These are phyloP conservation scores for Aspergillus sparsus DNA, from an alignment of 495 filamentous ascomycete species.

Conservation along the genomic window DNA sequence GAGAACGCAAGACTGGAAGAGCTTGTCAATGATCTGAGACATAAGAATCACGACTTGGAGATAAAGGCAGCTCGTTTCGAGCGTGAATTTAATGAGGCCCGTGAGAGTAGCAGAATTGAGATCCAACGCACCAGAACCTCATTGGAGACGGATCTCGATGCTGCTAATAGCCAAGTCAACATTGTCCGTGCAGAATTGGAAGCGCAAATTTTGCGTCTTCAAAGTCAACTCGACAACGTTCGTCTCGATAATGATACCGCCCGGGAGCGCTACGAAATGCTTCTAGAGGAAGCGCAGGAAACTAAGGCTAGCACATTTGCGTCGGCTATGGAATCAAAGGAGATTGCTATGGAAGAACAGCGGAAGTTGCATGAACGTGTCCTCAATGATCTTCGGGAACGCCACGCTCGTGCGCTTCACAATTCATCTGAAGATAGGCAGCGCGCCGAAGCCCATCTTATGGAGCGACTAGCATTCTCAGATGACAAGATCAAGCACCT, in stretches of 20 bases:
- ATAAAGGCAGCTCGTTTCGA: conserved; percentile 65
- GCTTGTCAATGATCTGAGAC: conserved; percentile 61
- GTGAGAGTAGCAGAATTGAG: conserved; percentile 72
- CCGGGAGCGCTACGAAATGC: conserved; percentile 70
- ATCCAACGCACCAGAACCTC: conserved; percentile 73
- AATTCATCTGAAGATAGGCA: conserved; percentile 73
- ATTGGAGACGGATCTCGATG: conserved; percentile 78
- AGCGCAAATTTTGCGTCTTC: conserved; percentile 64
- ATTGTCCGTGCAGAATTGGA: conserved; percentile 76
- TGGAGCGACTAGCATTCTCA: conserved; percentile 72
- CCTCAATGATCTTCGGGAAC: conserved; percentile 59
- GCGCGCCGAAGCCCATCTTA: conserved; percentile 64
- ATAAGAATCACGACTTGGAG: conserved; percentile 67
- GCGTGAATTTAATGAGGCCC: conserved; percentile 79
- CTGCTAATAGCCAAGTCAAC: conserved; percentile 80
- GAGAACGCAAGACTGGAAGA: conserved; percentile 63
- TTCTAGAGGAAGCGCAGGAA: conserved; percentile 72
- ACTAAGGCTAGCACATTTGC: conserved; percentile 52
- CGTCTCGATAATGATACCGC: conserved; percentile 72
- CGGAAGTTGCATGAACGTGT: conserved; percentile 70
- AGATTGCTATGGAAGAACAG: conserved; percentile 66
- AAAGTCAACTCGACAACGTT: conserved; percentile 69
- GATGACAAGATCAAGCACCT: conserved; percentile 78
- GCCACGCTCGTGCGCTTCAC: conserved; percentile 71
- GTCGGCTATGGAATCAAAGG: conserved; percentile 60